Evolutionary conservation across 495 filamentous ascomycete genomes (phyloP), one percentile per base, ranked within the genome.

Genomic region (Aspergillus incahuasiensis): DNA sequence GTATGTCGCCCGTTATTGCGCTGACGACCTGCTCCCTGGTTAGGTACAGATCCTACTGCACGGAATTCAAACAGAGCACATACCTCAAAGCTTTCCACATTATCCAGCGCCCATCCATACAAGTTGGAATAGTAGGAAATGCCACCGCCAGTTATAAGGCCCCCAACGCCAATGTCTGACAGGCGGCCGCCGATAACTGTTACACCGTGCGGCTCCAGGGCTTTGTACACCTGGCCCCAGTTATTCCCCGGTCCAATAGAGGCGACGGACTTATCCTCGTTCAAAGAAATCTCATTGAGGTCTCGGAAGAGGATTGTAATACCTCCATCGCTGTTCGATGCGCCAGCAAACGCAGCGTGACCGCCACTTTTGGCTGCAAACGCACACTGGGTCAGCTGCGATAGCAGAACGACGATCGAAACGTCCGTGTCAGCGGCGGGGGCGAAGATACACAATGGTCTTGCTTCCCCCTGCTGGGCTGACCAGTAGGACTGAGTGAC

Each of bases 301-400:
- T 54, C 22, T 1, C 22, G 25, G 35, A 61, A 44, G 25, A 52
- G 24, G n/a, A 61, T 59, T 43, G 58, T 61, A 50, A 74, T 72
- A 1, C 75, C 76, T 35, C 63, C 61, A 7, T 25, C 18, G 48
- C 32, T 63, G 34, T 55, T 69, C 0, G 68, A 68, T 1, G 67
- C 60, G 5, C 68, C 67, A 1, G 57, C 44, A 49, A 67, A 66
- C 8, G 59, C 60, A 24, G 60, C 60, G 56, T 81, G 74, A 0
- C 79, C 79, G 51, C 78, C 77, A 30, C 69, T 71, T 34, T 72
- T 68, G n/a, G 76, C 65, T 6, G 79, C 79, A 52, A 82, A 79
- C 5, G 60, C 47, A 42, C 66, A 68, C 2, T 42, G 42, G 16
- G 59, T 62, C 7, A 59, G 30, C 13, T 57, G 55, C 12, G 60